Base-by-base conservation (phyloP, 257 asterid genomes). In the Striga asiatica region DNA sequence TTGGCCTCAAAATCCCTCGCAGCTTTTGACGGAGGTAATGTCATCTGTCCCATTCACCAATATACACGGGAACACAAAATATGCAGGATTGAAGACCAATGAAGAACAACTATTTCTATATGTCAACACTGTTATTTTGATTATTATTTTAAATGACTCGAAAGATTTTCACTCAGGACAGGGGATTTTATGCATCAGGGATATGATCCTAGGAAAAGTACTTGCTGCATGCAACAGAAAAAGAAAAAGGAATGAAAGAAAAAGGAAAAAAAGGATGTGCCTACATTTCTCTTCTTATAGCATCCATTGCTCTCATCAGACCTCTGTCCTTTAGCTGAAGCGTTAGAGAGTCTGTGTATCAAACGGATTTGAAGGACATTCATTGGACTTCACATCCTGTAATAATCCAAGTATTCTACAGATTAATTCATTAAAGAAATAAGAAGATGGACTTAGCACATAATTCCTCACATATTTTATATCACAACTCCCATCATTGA, bases 281-380 rank as follows among this genome's bases (percentile, higher is more conserved):
- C 95, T 72, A 64, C 67, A 80, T 86, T 89, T 66, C 98, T 86
- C 73, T 82, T 84, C 71, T 89, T 84, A 70, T 49, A 76, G 80
- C 77, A 67, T 61, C 74, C 94, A 68, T 71, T 75, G 35, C 52
- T 69, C 52, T 77, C 82, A 18, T 43, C 50, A 20, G 9, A 5
- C 34, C 66, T 71, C 51, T 70, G 73, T 11, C 58, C 65, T 60
- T 62, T 54, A 35, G 62, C 39, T 55, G 77, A 73, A 46, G 72
- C 76, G 66, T 76, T 73, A 48, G 76, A 56, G 24, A 50, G 61
- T 53, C 81, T 62, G 62, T 81, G 81, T 20, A 81, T 69, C 67
- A 89, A 67, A 47, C 91, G 89, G 66, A 86, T 64, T 29, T 80
- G 78, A 76, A 32, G 86, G 67, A 68, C 74, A 73, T 60, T 24